A percentile compares a stretch with the other conserved stretches of the same genome.
Evolutionary conservation across 768 basidiomycete genomes (phyloP).

Genomic region (Thelephora aurantiotincta): DNA sequence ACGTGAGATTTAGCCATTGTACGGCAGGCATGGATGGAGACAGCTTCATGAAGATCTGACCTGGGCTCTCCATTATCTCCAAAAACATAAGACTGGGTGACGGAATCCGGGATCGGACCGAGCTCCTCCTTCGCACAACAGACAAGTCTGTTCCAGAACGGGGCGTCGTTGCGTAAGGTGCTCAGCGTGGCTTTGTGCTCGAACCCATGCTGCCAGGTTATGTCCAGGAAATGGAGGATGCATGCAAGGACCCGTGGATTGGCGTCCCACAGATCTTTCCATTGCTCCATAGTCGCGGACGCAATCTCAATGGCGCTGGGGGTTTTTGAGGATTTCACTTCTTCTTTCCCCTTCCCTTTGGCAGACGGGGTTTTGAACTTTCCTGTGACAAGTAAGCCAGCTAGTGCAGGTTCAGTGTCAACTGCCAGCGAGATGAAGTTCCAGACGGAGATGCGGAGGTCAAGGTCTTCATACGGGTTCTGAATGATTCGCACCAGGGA

Average conservation of each 20-base stretch:
- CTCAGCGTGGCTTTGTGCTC: constrained; percentile 55
- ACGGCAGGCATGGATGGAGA: constrained; percentile 53
- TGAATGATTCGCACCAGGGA: constrained; percentile 58
- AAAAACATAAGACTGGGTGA: constrained; percentile 30
- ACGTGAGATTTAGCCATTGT: constrained; percentile 62
- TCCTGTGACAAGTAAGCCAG: constrained; percentile 65
- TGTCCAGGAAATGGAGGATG: constrained; percentile 60
- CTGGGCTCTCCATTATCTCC: constrained; percentile 32
- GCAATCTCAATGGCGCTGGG: constrained; percentile 58
- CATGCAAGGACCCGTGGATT: constrained; percentile 67
- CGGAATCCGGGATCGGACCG: constrained; percentile 60
- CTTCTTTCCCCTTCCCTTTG: constrained; percentile 24
- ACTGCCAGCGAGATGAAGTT: constrained; percentile 69
- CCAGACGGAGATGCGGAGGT: constrained; percentile 69
- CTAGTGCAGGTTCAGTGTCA: constrained; percentile 77
- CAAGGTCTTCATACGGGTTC: constrained; percentile 68
- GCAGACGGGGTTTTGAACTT: constrained; percentile 38
- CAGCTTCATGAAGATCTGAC: constrained; percentile 44
- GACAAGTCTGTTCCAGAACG: constrained; percentile 61
- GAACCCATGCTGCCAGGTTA: constrained; percentile 68
- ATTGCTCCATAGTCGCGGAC: constrained; percentile 45
- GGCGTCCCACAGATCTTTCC: constrained; percentile 64
- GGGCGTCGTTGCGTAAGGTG: constrained; percentile 35
- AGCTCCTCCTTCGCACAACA: constrained; percentile 53
- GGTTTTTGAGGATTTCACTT: constrained; percentile 16